Evolutionary conservation across 306 rosid species (phyloP), one percentile per base, ranked within the genome.

Genomic region (Begonia peltatifolia): DNA sequence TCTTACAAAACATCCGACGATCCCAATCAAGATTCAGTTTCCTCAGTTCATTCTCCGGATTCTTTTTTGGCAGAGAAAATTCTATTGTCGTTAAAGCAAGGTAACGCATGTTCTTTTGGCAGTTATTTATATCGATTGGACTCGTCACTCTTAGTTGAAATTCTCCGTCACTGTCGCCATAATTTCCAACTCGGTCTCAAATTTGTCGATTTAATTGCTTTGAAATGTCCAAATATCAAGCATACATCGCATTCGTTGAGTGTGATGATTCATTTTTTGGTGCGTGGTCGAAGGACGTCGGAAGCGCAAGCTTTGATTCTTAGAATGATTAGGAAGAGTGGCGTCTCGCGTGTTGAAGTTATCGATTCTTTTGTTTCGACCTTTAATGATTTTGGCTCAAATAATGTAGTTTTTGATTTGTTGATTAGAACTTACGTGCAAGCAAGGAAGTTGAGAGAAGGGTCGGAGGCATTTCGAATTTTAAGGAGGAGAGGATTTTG

Each of bases 391-490:
- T 60, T 60, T 1, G 64, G 59, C 7, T 66, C 68, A 7, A 70
- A 54, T 56, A 14, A 48, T 6, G 36, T 53, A 60, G 77, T 89
- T 50, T 74, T 74, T 30, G 95, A 90, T 66, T 67, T 90, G 46
- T 68, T 90, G 57, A 61, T 90, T 17, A 78, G 87, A 69, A 90
- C 95, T 42, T 90, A 78, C 58, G 94, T 85, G 65, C 95, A 85
- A 41, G 85, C 95, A 55, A 75, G 79, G 68, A 90, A 85, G 71
- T 63, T 85, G 30, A 73, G 94, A 53, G 95, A 85, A 73, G 97
- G 84, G 46, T 74, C 72, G 0, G 95, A 83, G 55, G 87, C 76
- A 7, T 85, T 90, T 65, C 50, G 51, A 41, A 41, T 75, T 54
- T 61, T 78, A 65, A 71, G 79, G 22, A 61, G 53, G 11, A 67